Conservation (phyloP, 2,329 filamentous ascomycete species). For the Colletotrichum magnum region DNA sequence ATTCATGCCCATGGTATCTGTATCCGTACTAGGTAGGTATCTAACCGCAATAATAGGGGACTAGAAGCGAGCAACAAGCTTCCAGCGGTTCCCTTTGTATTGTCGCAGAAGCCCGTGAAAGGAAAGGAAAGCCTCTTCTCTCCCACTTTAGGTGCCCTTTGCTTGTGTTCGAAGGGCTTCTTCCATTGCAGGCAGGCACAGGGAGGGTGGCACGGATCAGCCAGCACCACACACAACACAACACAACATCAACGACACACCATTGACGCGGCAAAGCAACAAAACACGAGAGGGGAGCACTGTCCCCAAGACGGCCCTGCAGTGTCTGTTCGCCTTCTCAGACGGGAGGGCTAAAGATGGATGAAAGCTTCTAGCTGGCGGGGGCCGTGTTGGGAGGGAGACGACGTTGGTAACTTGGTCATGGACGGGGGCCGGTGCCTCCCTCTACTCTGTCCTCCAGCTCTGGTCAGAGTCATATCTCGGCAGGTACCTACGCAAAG, state of each 20-base stretch:
- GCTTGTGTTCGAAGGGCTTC: too few relatives aligned
- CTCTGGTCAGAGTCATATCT: too few relatives aligned
- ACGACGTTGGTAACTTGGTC: neutral
- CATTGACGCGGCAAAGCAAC: neutral
- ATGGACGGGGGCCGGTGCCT: neutral
- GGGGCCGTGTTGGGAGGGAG: neutral
- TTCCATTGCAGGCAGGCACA: neutral
- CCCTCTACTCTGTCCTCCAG: too few relatives aligned
- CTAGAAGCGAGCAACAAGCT: slow-evolving; percentile 21
- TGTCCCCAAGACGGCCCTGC: slow-evolving; percentile 2
- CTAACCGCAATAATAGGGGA: neutral
- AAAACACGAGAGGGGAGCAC: neutral
- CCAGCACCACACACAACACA: neutral
- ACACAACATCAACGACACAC: slow-evolving; percentile 2
- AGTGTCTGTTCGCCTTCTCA: slow-evolving; percentile 16
- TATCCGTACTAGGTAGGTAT: neutral
- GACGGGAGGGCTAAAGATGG: neutral
- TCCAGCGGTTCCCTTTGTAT: slow-evolving; percentile 32
- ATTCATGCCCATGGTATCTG: neutral
- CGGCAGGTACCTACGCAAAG: too few relatives aligned
- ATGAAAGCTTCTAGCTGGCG: neutral
- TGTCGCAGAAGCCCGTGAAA: slow-evolving; percentile 32
- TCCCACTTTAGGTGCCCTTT: too few relatives aligned
- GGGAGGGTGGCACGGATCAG: too few relatives aligned
- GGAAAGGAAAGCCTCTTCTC: slow-evolving; percentile 10